Base-by-base conservation (phyloP, 495 filamentous ascomycete genomes). In the Aspergillus leporis region DNA sequence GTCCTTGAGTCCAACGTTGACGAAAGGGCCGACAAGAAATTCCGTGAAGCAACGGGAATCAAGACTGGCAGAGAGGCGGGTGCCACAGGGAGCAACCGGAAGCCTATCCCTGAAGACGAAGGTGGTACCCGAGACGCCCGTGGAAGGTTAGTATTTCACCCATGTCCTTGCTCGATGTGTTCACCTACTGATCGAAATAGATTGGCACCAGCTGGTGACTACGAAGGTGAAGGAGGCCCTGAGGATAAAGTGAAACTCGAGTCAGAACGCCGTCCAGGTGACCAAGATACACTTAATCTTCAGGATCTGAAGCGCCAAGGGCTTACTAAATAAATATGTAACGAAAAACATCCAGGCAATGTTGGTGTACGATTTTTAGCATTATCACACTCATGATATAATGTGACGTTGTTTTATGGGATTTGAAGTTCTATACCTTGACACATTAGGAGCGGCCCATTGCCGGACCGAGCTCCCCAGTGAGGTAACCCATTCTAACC, bases 1-100 rank as follows among this genome's bases (percentile, higher is more conserved):
- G 81, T 77, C 16, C 47, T 66, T 48, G 82, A 86, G 66, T 85
- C 82, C 43, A 80, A 81, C 54, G 72, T 85, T 63, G 72, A 85
- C 62, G 70, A 78, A 53, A 64, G 70, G 62, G 81, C 74, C 19
- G 57, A 68, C 14, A 59, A 68, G 49, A 76, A 76, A 51, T 84
- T 85, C 66, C 67, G 75, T 25, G 56, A 71, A 16, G 64, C 74
- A 55, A 66, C 74, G 4, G 61, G 59, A 8, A 75, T 83, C 18
- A 75, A 69, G 46, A 79, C 80, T 53, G 82, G 82, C 45, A 72
- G 74, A 53, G 75, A 70, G 9, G 74, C 79, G 6, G 74, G 69
- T 12, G 74, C 77, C 21, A 73, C 73, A 5, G 81, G 81, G 12
- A 81, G 80, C 59, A 80, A 84, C 56, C 71, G 78, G 53, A 81